These are phyloP conservation scores for Cutaneotrichosporon sp. DNA, from an alignment of 1,284 basidiomycete genomes.

Conservation along the genomic window DNA sequence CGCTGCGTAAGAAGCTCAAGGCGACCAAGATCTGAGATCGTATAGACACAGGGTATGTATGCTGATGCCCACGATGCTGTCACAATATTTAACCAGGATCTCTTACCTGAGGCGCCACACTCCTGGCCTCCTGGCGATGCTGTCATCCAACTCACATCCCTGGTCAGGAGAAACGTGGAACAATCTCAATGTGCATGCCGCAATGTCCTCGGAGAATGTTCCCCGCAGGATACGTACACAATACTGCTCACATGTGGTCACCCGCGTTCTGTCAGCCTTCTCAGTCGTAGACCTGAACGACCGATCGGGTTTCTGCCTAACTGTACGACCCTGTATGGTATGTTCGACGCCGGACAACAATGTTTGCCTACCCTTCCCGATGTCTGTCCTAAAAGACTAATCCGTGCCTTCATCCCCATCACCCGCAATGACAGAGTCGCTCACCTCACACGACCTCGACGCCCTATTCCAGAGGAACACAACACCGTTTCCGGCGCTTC, in stretches of 20 bases:
- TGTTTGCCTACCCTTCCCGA: neutral
- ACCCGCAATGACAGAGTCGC: neutral
- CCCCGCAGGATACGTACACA: neutral
- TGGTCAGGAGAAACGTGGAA: neutral
- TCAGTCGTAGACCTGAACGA: neutral
- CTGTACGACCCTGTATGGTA: neutral
- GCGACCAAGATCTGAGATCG: slow-evolving; percentile 26
- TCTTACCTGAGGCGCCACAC: neutral
- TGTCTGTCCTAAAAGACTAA: neutral
- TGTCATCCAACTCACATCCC: neutral
- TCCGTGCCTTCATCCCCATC: neutral
- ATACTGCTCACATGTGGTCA: neutral
- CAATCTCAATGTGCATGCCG: neutral
- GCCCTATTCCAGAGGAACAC: neutral
- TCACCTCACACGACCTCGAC: neutral
- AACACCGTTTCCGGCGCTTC: neutral
- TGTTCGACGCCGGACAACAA: neutral
- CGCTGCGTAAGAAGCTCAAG: slow-evolving; percentile 51
- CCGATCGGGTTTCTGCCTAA: neutral
- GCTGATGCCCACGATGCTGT: slow-evolving; percentile 1
- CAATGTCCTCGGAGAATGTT: neutral
- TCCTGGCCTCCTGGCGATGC: neutral
- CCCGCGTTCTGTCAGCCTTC: neutral
- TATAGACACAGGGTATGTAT: neutral
- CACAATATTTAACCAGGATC: neutral